Percentiles rank a stretch among this genome's conserved stretches.
phyloP scores from a whole-genome alignment of 768 basidiomycete genomes.

The Amanita rimosa region DNA sequence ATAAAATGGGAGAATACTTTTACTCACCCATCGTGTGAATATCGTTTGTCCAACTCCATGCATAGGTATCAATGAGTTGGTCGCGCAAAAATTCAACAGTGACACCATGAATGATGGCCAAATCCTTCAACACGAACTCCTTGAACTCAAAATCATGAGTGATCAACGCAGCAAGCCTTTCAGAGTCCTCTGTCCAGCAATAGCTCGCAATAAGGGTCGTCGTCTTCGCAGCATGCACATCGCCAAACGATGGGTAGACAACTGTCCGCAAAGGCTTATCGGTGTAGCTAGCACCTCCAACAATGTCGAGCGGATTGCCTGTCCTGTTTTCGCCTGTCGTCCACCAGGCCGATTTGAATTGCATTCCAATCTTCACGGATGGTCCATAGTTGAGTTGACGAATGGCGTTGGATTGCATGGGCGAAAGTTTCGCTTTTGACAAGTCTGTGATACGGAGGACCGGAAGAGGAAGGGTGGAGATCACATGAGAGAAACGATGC shows the following conservation, averaged over 20 bases:
- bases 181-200: conserved; percentile 27
- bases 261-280: conserved; percentile 29
- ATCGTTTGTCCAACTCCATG: neutral
- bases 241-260: conserved; percentile 33
- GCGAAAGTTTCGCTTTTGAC: conserved; percentile 11
- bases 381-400: conserved; percentile 21
- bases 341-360: conserved; percentile 26
- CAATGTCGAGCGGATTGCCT: conserved; percentile 14
- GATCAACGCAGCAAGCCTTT: conserved; percentile 24
- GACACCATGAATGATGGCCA: neutral
- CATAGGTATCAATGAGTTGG: neutral
- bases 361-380: conserved; percentile 20
- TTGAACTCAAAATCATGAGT: neutral
- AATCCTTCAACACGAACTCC: neutral
- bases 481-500: conserved; percentile 14
- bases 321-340: conserved; percentile 13
- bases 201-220: conserved; percentile 29
- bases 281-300: conserved; percentile 30
- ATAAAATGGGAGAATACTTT: neutral
- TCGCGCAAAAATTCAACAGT: neutral
- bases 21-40: neutral
- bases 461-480: conserved; percentile 22
- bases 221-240: conserved; percentile 11
- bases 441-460: conserved; percentile 19
- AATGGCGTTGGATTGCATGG: conserved; percentile 21